Base-by-base conservation (phyloP, 495 filamentous ascomycete genomes). In the Mycothermus thermophilus region DNA sequence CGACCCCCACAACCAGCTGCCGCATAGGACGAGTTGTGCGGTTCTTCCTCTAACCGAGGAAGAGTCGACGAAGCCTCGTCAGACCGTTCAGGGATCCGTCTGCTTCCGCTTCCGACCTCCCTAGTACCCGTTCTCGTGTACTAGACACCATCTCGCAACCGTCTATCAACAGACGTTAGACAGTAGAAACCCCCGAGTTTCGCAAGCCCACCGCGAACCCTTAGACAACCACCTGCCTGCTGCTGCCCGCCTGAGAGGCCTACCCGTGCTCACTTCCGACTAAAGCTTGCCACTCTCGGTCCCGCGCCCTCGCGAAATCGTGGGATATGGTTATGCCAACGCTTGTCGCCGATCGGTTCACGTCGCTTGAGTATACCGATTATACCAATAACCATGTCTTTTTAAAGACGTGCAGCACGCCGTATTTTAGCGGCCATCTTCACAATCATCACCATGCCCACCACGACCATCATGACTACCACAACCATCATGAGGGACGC, bases 21-120 rank as follows among this genome's bases (percentile, higher is more conserved):
- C 86, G 86, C 85, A 95, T 95, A 95, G 82, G 80, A 85, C 75
- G 77, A 70, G 73, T 79, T 77, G 72, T 76, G 70, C 73, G 79
- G 76, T 85, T 88, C 86, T 95, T 92, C 86, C 84, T 87, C 86
- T 90, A 64, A 62, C 59, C 45, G 83, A 79, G 83, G 83, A 82
- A 86, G 83, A 82, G 79, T 88, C 81, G 76, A 77, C 76, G 74
- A 79, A 78, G 72, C 77, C 76, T 77, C 72, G 79, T 75, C 77
- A 78, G 77, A 74, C 78, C 73, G 71, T 71, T 66, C 66, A 77
- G 66, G 81, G 79, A 73, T 78, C 77, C 69, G 81, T 61, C 56
- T 61, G 58, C 52, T 68, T 83, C 63, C 74, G 72, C 59, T 88
- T 80, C 73, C 79, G 79, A 70, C 86, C 86, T 67, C 86, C 86